Percentiles rank a stretch among this genome's conserved stretches.
These are phyloP conservation scores for Ascosphaera apis DNA, from an alignment of 2,329 filamentous ascomycete genomes.

Conservation along the genomic window DNA sequence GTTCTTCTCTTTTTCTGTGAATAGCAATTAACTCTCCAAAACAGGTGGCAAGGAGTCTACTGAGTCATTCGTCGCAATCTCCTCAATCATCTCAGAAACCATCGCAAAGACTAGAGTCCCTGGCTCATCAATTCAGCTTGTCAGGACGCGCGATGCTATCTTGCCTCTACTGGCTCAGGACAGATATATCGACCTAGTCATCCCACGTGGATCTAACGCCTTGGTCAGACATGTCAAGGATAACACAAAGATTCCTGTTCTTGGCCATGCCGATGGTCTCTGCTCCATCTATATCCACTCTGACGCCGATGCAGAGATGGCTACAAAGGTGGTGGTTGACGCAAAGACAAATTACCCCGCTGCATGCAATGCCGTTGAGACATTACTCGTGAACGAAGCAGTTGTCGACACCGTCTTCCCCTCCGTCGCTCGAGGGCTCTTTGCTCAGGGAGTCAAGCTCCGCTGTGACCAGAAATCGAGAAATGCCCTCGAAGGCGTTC, in stretches of 20 bases:
- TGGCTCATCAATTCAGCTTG: constrained; percentile 71
- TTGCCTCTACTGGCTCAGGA: constrained; percentile 71
- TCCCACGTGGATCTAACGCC: constrained; percentile 76
- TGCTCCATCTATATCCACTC: constrained; percentile 68
- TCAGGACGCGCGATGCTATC: constrained; percentile 79
- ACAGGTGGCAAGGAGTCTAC: constrained; percentile 84
- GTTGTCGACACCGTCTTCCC: constrained; percentile 47
- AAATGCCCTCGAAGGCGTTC: constrained; percentile 30
- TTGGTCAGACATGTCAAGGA: constrained; percentile 76
- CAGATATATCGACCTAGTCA: constrained; percentile 77
- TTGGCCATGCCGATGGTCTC: constrained; percentile 87
- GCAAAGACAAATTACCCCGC: constrained; percentile 89
- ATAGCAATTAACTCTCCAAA: background rate
- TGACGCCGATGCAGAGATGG: constrained; percentile 50
- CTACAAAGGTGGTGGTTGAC: constrained; percentile 58
- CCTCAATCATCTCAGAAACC: constrained; percentile 58
- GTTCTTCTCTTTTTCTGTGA: no score
- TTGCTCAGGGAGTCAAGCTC: constrained; percentile 55
- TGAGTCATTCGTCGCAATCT: constrained; percentile 83
- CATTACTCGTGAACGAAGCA: constrained; percentile 57
- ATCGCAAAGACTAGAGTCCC: constrained; percentile 53
- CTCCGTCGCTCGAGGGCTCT: constrained; percentile 46
- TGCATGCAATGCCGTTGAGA: constrained; percentile 88
- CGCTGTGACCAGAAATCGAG: constrained; percentile 55
- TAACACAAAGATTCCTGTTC: constrained; percentile 78